Conservation (phyloP, 2,329 filamentous ascomycete species). For the Paramyrothecium roridum region DNA sequence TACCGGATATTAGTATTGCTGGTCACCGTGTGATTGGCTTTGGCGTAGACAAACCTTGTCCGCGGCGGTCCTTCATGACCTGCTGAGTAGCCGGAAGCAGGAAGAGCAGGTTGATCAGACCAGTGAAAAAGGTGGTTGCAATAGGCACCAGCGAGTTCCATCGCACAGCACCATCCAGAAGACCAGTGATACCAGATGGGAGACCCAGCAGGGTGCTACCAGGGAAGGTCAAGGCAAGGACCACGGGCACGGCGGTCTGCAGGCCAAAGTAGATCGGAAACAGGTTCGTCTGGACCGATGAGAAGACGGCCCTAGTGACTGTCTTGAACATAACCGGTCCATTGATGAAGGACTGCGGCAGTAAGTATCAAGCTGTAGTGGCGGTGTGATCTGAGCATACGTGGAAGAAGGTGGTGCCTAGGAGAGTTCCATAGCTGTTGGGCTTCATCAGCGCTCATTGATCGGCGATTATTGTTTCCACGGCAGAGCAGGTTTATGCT, state of each 20-base stretch:
- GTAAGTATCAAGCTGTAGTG: slow-evolving; percentile 1
- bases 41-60: slow-evolving; percentile 67
- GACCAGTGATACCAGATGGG: slow-evolving; percentile 46
- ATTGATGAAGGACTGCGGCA: slow-evolving; percentile 65
- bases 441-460: slow-evolving; percentile 12
- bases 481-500: slow-evolving; percentile 13
- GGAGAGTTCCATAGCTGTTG: slow-evolving; percentile 76
- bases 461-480: neutral
- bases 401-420: slow-evolving; percentile 86
- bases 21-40: too few species aligned
- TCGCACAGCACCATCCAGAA: slow-evolving; percentile 59
- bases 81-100: slow-evolving; percentile 74
- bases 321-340: slow-evolving; percentile 73
- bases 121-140: slow-evolving; percentile 65
- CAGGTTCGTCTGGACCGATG: slow-evolving; percentile 71
- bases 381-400: slow-evolving; percentile 30
- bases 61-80: slow-evolving; percentile 71
- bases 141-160: slow-evolving; percentile 67
- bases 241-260: slow-evolving; percentile 70
- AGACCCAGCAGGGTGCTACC: slow-evolving; percentile 50
- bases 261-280: slow-evolving; percentile 89
- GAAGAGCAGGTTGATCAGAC: slow-evolving; percentile 65
- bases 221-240: slow-evolving; percentile 79
- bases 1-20: too few species aligned
- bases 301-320: slow-evolving; percentile 78